Percentiles rank a stretch among this genome's conserved stretches.
Conservation (phyloP, 768 basidiomycete species). For the Artomyces pyxidatus region DNA sequence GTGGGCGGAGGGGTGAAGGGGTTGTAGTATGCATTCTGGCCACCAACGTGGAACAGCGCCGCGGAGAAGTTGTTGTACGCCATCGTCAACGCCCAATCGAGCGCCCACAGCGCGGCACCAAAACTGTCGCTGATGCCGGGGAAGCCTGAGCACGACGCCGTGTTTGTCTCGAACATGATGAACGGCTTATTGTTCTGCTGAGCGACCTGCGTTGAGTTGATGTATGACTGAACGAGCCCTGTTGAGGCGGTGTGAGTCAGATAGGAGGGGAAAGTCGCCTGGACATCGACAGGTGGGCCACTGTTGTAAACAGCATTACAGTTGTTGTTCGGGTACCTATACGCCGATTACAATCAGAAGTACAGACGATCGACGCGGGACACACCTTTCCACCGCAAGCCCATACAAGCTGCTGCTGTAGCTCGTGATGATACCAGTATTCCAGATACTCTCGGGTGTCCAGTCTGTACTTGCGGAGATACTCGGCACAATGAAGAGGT, state of each 20-base stretch:
- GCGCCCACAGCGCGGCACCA: slow-evolving; percentile 42
- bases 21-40: slow-evolving; percentile 59
- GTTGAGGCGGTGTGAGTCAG: slow-evolving; percentile 51
- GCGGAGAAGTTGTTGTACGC: slow-evolving; percentile 39
- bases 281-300: slow-evolving; percentile 33
- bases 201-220: slow-evolving; percentile 36
- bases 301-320: slow-evolving; percentile 43
- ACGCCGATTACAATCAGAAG: slow-evolving; percentile 4
- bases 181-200: slow-evolving; percentile 33
- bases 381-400: slow-evolving; percentile 12
- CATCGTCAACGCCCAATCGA: slow-evolving; percentile 47
- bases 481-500: slow-evolving; percentile 11
- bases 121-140: slow-evolving; percentile 51
- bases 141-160: slow-evolving; percentile 44
- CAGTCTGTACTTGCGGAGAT: slow-evolving; percentile 10
- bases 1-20: slow-evolving; percentile 38
- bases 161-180: slow-evolving; percentile 52
- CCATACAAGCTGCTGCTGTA: slow-evolving; percentile 6
- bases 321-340: slow-evolving; percentile 55
- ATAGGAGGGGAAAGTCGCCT: slow-evolving; percentile 42
- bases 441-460: slow-evolving; percentile 8
- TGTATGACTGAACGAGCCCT: slow-evolving; percentile 43
- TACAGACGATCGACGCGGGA: background rate
- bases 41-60: slow-evolving; percentile 46
- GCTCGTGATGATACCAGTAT: slow-evolving; percentile 9